A percentile compares a stretch with the other conserved stretches of the same genome.
Conservation (phyloP, 1,139 yeast species). For the Groenewaldozyma sp. region DNA sequence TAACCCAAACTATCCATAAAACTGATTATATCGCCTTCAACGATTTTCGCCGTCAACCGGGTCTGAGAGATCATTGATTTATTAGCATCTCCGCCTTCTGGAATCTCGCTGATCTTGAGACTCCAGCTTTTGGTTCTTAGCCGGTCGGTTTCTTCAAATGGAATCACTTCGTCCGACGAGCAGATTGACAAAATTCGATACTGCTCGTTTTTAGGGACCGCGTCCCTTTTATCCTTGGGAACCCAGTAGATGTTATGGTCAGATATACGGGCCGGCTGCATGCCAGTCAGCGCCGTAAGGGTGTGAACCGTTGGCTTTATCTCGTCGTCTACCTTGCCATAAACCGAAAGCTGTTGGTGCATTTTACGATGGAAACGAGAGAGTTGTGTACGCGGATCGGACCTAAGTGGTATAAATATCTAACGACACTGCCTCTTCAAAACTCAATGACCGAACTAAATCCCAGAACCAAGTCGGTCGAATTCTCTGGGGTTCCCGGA, state of each 20-base stretch:
- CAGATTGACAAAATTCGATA: conserved; percentile 22
- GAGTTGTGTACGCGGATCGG: background rate
- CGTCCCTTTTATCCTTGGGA: conserved; percentile 24
- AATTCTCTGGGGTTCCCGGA: conserved; percentile 74
- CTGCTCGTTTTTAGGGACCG: conserved; percentile 30
- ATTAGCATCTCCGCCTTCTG: conserved; percentile 61
- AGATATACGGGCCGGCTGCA: conserved; percentile 23
- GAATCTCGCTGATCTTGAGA: conserved; percentile 66
- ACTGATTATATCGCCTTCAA: conserved; percentile 26
- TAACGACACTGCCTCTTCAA: too few species aligned
- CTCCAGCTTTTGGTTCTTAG: conserved; percentile 40
- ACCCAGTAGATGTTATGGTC: conserved; percentile 26
- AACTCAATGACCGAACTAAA: conserved; percentile 39
- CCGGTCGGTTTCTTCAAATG: conserved; percentile 3
- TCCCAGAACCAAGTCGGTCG: conserved; percentile 61
- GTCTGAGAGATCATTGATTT: conserved; percentile 59
- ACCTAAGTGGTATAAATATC: background rate
- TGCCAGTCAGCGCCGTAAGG: conserved; percentile 29
- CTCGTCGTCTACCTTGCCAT: conserved; percentile 26
- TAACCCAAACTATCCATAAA: conserved; percentile 67
- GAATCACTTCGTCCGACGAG: background rate
- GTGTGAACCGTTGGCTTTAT: conserved; percentile 27
- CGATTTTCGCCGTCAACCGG: conserved; percentile 55
- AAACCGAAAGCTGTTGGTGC: conserved; percentile 31
- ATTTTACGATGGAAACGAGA: conserved; percentile 17